Evolutionary conservation across 2,329 filamentous ascomycete genomes (phyloP), one percentile per base, ranked within the genome.

Genomic region (Ophiostoma pallidulum): DNA sequence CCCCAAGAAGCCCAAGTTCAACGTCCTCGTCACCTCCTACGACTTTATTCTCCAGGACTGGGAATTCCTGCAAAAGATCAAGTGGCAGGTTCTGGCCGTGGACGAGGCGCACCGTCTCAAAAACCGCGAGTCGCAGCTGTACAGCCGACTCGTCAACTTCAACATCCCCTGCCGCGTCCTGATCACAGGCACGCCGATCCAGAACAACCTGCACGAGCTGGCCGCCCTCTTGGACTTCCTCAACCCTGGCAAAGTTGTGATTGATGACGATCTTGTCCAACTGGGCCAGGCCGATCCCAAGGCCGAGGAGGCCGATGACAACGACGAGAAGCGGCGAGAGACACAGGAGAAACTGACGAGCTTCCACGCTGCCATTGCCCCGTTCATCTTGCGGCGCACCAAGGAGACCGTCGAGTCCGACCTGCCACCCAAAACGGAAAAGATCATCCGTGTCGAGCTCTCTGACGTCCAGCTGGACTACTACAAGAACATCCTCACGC

Each of bases 391-490:
- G 45, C 87, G 92, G 33, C 84, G 92, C 44, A 97, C 92, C 16
- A 98, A 98, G 66, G 87, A 95, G 61, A 96, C 92, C 48, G 94
- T 98, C 8, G 92, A 97, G 64, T 94, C 90, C 19, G 92, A 98
- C 57, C 71, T 98, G 22, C 92, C 92, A 12, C 89, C 91, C 1
- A 98, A 98, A 71, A 95, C 88, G 0, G 92, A 98, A 64, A 98
- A 97, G 71, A 98, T 98, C 56, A 94, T 98, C 62, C 88, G 94
- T 48, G 92, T 98, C 35, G 92, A 97, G 65, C 74, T 98, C 43
- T 94, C 92, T 0, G 92, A 98, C 64, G 83, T 97, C 24, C 92
- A 98, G 62, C 73, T 97, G 9, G 91, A 98, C 54, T 97, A 96
- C 65, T 98, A 98, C 72, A 97, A 97, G 68, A 97, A 97, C 60